These are phyloP conservation scores for Vigna reflexopilosa DNA, from an alignment of 306 rosid species.

Conservation along the genomic window DNA sequence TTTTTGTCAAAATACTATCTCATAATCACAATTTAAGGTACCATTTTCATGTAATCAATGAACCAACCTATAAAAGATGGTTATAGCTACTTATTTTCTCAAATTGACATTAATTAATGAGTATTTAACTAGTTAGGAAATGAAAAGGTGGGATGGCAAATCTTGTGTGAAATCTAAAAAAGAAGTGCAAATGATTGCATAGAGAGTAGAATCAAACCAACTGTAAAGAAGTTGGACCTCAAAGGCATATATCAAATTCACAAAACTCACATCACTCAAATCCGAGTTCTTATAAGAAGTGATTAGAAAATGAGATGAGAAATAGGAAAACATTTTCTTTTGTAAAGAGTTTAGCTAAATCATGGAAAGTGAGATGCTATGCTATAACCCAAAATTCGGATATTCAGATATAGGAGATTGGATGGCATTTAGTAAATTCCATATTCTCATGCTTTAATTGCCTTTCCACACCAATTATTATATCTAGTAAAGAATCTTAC, in stretches of 20 bases:
- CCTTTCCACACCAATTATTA: not conserved
- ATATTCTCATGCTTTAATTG: constrained; percentile 9
- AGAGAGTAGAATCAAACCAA: constrained; percentile 34
- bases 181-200: constrained; percentile 40
- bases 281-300: constrained; percentile 25
- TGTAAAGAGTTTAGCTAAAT: not conserved
- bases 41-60: no score
- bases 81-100: no score
- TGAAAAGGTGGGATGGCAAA: constrained; percentile 29
- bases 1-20: not conserved
- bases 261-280: constrained; percentile 37
- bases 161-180: constrained; percentile 40
- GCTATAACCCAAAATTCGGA: constrained; percentile 24
- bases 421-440: constrained; percentile 33
- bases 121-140: constrained; percentile 3
- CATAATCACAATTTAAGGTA: no score
- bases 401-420: constrained; percentile 12
- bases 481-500: not conserved
- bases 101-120: not conserved
- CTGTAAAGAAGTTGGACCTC: constrained; percentile 48
- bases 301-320: not conserved
- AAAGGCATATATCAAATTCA: constrained; percentile 39
- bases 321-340: not conserved
- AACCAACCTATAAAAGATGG: no score
- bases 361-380: constrained; percentile 14